Evolutionary conservation across 805 yeast genomes (phyloP), one percentile per base, ranked within the genome.

Genomic region (Ogataea nitratoaversa): DNA sequence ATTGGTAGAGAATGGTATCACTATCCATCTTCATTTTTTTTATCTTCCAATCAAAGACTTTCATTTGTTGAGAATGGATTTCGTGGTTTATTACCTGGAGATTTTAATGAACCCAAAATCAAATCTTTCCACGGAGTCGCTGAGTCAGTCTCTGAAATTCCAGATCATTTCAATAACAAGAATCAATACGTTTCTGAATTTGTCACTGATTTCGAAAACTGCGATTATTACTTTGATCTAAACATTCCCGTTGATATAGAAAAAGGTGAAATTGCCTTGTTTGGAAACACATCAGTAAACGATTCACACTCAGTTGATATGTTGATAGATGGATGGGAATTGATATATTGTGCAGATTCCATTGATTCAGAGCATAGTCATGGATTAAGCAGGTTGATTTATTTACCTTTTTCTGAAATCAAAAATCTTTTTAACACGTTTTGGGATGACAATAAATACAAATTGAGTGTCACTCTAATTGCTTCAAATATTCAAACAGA

Each of bases 1-100:
- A 71, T 84, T n/a, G 97, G 96, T 2, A 74, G 95, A 43, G 97
- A 91, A 64, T 90, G 97, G 97, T 88, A 87, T 55, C 84, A 91
- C 56, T 90, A 68, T 62, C 96, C 98, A 8, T 79, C 85, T 1
- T 89, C 96, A 0, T 85, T 89, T 57, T 87, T 90, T 56, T 65
- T 91, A 19, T 81, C 85, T 3, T 72, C 75, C 4, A 67, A 76
- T 42, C 71, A 71, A 52, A 66, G 96, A 48, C 65, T 88, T 19
- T 68, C 68, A 51, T 91, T 87, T 59, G 77, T 85, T 8, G 66
- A 71, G 41, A 80, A 88, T 41, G 93, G 91, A 1, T 91, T 90
- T 62, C 77, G 82, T 57, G 97, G 97, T 0, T 66, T 90, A 45
- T 66, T 91, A 27, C 98, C 98, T 0, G 95, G 95, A 3, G 93